Evolutionary conservation across 352 stramenopile genomes (phyloP).

Genomic region (Pythium vanterpoolii): DNA sequence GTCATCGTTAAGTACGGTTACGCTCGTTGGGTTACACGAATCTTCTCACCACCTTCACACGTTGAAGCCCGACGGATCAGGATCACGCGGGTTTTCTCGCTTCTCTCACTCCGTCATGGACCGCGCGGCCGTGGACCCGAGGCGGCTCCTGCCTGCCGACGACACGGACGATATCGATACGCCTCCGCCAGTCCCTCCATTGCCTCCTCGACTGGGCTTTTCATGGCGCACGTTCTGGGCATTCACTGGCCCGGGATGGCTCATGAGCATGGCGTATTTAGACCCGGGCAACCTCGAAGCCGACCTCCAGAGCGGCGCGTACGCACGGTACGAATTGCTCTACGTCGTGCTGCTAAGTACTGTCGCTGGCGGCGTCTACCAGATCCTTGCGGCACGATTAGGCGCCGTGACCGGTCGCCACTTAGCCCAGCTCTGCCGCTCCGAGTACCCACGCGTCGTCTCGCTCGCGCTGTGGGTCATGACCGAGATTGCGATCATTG

Average conservation of each 20-base stretch:
- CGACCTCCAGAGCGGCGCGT: slow-evolving; percentile 92
- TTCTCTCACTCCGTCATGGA: slow-evolving; percentile 11
- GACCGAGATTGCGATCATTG: slow-evolving; percentile 92
- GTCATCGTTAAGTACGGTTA: not conserved
- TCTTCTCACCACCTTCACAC: not conserved
- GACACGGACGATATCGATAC: not conserved
- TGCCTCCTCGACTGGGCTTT: not conserved
- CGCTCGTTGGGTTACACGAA: not conserved
- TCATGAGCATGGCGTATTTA: slow-evolving; percentile 95
- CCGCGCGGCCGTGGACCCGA: slow-evolving; percentile 11
- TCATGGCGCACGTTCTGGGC: slow-evolving; percentile 69
- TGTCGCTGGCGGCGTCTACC: slow-evolving; percentile 90
- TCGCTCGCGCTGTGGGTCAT: slow-evolving; percentile 89
- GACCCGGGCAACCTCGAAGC: slow-evolving; percentile 95
- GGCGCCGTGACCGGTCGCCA: slow-evolving; percentile 92
- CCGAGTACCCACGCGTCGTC: slow-evolving; percentile 69
- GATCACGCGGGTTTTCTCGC: no score
- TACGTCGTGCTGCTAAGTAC: slow-evolving; percentile 87
- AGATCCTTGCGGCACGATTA: slow-evolving; percentile 90
- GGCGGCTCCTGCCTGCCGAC: slow-evolving; percentile 16
- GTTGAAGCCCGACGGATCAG: not conserved
- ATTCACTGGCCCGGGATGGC: slow-evolving; percentile 80
- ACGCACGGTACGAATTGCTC: slow-evolving; percentile 87
- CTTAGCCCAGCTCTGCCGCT: slow-evolving; percentile 85
- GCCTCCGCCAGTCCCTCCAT: not conserved